Percentiles rank a stretch among this genome's conserved stretches.
Conservation (phyloP, 805 yeast species). For the Osmozyma mogii region DNA sequence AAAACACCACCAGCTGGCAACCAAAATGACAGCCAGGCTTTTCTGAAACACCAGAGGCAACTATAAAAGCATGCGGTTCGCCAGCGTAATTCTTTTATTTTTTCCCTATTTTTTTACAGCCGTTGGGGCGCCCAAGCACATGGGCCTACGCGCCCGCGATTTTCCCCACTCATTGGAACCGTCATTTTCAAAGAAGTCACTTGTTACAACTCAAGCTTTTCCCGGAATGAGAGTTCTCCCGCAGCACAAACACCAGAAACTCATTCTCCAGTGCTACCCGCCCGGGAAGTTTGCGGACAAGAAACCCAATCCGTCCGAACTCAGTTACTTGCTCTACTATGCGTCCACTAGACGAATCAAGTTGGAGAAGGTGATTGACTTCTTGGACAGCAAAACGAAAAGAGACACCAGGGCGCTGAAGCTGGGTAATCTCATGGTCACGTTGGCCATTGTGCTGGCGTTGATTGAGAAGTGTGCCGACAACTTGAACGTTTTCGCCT, state of each 20-base stretch:
- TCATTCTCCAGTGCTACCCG: conserved; percentile 89
- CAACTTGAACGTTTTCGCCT: conserved; percentile 77
- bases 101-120: too few relatives aligned
- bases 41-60: too few relatives aligned
- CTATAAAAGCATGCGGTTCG: too few relatives aligned
- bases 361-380: conserved; percentile 75
- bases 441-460: conserved; percentile 60
- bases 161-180: too few relatives aligned
- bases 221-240: conserved; percentile 28
- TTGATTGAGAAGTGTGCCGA: conserved; percentile 72
- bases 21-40: too few relatives aligned
- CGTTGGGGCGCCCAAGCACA: too few relatives aligned
- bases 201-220: not conserved
- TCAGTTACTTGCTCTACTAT: conserved; percentile 80
- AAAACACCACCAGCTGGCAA: too few relatives aligned
- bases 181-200: too few relatives aligned
- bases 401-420: conserved; percentile 54
- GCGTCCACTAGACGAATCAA: conserved; percentile 87
- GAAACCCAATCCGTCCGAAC: conserved; percentile 86
- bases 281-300: conserved; percentile 81
- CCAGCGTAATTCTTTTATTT: too few relatives aligned
- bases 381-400: conserved; percentile 52
- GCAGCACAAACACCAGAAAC: conserved; percentile 79
- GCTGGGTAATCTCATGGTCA: conserved; percentile 77
- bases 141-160: too few relatives aligned